Evolutionary conservation across 2,329 filamentous ascomycete genomes (phyloP), one percentile per base, ranked within the genome.

Genomic region (Pseudogymnoascus sp.): DNA sequence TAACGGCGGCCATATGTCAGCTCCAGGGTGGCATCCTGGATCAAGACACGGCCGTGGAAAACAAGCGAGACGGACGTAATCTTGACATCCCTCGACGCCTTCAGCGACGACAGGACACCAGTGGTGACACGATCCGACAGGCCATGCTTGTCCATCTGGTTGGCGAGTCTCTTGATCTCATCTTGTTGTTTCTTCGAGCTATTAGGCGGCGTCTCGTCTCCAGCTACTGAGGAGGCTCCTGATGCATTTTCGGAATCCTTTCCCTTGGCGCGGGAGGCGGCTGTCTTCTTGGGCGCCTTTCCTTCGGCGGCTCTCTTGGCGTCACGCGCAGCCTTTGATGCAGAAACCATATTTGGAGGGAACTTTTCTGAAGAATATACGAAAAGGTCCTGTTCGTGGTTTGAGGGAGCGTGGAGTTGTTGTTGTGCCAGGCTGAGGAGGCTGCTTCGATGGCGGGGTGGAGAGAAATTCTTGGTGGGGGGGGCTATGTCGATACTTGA

Each of bases 101-200:
- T 78, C 67, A 93, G 86, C 50, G 95, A 99, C 38, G 93, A 83
- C 67, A 99, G 82, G 63, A 99, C 95, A 85, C 95, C 95, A 65
- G 95, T 99, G 66, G 96, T 99, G 76, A 99, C 95, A 77, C 95
- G 90, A 79, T 99, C 95, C 13, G 95, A 97, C 68, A 99, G 83
- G 73, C 95, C 95, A 75, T 96, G 86, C 80, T 96, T 90, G 80
- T 99, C 95, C 84, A 96, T 89, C 81, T 99, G 96, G 62, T 93
- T 83, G 50, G 90, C 87, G 69, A 99, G 84, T 75, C 92, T 92
- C 81, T 92, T 89, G 68, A 97, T 87, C 74, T 89, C 88, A 69
- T 89, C 86, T 76, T 88, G 91, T 70, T 87, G 91, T 70, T 87
- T 85, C 70, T 81, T 83, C 65, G 86, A 82, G 69, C 87, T 91